Percentiles rank a stretch among this genome's conserved stretches.
phyloP scores from a whole-genome alignment of 257 asterid genomes.

The Solanum verrucosum region DNA sequence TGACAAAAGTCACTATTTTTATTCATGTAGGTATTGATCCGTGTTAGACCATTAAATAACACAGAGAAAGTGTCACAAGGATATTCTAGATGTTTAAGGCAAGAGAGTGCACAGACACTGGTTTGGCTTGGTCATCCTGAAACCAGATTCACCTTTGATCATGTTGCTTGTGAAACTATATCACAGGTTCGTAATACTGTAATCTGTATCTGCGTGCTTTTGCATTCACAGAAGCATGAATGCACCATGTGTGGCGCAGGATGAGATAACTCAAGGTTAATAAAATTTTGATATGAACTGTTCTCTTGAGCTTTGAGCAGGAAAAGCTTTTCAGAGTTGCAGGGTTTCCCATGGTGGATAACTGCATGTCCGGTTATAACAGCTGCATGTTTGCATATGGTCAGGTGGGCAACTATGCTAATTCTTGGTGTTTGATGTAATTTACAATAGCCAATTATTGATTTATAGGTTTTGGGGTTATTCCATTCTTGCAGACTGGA shows the following conservation, averaged over 20 bases:
- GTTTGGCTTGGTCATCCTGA: slow-evolving; percentile 76
- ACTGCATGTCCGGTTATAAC: slow-evolving; percentile 88
- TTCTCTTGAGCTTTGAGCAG: slow-evolving; percentile 20
- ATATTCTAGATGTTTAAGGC: slow-evolving; percentile 61
- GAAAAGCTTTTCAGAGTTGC: slow-evolving; percentile 70
- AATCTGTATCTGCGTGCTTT: background rate
- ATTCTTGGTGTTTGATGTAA: background rate
- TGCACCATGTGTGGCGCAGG: background rate
- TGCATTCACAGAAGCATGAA: background rate
- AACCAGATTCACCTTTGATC: slow-evolving; percentile 79
- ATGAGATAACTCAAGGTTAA: background rate
- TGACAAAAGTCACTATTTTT: background rate
- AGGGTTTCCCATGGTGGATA: slow-evolving; percentile 87
- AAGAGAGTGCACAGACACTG: slow-evolving; percentile 56
- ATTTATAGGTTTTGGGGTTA: background rate
- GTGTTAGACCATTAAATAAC: slow-evolving; percentile 62
- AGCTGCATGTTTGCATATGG: slow-evolving; percentile 97
- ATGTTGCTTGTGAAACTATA: slow-evolving; percentile 62
- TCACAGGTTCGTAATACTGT: slow-evolving; percentile 53
- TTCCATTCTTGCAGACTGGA: slow-evolving; percentile 50
- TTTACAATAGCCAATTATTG: background rate
- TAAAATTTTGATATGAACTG: slow-evolving; percentile 1
- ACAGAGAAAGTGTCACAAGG: slow-evolving; percentile 60
- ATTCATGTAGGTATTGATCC: slow-evolving; percentile 53
- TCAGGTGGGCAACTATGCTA: slow-evolving; percentile 32